A percentile compares a stretch with the other conserved stretches of the same genome.
Evolutionary conservation across 306 rosid species (phyloP).

Genomic region (Prunus davidiana): DNA sequence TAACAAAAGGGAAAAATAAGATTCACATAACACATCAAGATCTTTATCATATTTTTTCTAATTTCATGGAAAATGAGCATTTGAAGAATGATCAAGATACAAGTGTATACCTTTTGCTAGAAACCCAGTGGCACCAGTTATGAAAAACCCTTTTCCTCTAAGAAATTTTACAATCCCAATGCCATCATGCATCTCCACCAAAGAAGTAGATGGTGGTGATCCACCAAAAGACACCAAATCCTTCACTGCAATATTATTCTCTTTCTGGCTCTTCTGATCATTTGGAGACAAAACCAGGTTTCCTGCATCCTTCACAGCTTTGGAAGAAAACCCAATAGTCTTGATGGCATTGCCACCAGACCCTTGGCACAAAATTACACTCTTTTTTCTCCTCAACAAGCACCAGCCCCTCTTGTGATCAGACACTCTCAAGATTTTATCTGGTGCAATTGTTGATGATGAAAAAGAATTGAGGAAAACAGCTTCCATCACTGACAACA

Average conservation of each 20-base stretch:
- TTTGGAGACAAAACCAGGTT: conserved; percentile 61
- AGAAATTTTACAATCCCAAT: conserved; percentile 81
- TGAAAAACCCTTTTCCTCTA: conserved; percentile 66
- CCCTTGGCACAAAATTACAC: conserved; percentile 51
- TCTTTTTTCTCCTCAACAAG: conserved; percentile 36
- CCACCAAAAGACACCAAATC: conserved; percentile 62
- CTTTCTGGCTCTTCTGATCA: conserved; percentile 37
- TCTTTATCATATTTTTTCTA: too few relatives aligned
- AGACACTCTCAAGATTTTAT: conserved; percentile 24
- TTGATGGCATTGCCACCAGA: conserved; percentile 49
- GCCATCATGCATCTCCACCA: conserved; percentile 60
- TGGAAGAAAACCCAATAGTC: conserved; percentile 44
- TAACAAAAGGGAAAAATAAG: neutral
- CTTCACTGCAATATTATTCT: conserved; percentile 45
- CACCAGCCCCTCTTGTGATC: conserved; percentile 27
- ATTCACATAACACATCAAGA: neutral
- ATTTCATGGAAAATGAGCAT: neutral
- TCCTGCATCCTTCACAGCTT: conserved; percentile 53
- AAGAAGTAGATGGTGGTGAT: conserved; percentile 29
- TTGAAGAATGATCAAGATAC: neutral
- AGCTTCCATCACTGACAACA: conserved; percentile 53
- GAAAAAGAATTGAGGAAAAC: conserved; percentile 49
- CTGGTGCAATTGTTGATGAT: conserved; percentile 23
- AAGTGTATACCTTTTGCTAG: conserved; percentile 69
- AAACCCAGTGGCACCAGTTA: conserved; percentile 94